Percentiles rank a stretch among this genome's conserved stretches.
Conservation (phyloP, 1,139 yeast species). For the Diutina mesorugosa region DNA sequence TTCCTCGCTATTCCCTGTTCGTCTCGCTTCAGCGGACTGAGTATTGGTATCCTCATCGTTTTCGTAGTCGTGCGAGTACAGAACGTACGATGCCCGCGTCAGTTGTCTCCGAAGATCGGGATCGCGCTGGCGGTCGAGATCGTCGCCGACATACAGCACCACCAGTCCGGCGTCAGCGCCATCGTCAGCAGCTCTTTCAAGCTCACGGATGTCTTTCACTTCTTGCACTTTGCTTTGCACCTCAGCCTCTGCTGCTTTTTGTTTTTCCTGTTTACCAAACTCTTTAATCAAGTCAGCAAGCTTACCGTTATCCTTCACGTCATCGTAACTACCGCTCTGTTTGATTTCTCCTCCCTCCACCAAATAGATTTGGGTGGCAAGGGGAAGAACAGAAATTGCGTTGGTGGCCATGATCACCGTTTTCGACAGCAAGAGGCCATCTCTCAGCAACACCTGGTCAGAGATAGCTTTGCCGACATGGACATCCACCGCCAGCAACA, state of each 20-base stretch:
- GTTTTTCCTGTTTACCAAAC: not conserved
- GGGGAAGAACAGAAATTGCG: constrained; percentile 15
- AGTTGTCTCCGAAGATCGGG: not conserved
- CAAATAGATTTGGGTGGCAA: constrained; percentile 20
- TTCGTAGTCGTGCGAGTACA: constrained; percentile 10
- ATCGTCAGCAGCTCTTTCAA: not conserved
- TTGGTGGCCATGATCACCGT: constrained; percentile 18
- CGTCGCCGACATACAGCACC: constrained; percentile 2
- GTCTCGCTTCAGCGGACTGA: constrained; percentile 5
- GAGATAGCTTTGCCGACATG: constrained; percentile 19
- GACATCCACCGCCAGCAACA: constrained; percentile 24
- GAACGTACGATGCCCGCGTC: not conserved
- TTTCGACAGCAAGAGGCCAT: constrained; percentile 15
- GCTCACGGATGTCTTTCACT: not conserved
- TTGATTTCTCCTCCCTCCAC: constrained; percentile 14
- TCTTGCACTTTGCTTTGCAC: not conserved
- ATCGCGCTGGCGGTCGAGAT: constrained; percentile 3
- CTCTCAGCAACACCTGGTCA: constrained; percentile 16
- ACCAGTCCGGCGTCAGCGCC: not conserved
- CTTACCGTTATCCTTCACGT: not conserved
- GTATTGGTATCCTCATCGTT: constrained; percentile 7
- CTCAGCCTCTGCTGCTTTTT: constrained; percentile 4
- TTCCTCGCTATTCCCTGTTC: constrained; percentile 19
- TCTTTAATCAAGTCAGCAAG: not conserved
- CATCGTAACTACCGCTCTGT: constrained; percentile 9